phyloP scores from a whole-genome alignment of 1,139 yeast species.

The Nakaseomyces sp. region DNA sequence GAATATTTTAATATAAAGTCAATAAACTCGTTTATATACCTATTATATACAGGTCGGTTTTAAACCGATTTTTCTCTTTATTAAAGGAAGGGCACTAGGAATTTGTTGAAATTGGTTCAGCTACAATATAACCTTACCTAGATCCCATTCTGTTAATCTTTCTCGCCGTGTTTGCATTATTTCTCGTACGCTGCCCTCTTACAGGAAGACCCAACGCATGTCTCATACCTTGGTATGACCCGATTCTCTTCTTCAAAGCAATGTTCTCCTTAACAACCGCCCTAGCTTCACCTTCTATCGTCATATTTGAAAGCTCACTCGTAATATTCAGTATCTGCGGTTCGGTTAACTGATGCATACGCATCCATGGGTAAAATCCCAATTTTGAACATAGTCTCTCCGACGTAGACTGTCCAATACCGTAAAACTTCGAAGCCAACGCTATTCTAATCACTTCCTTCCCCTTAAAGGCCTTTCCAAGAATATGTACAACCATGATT shows the following conservation, averaged over 20 bases:
- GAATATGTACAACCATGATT: conserved; percentile 62
- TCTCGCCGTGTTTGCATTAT: conserved; percentile 83
- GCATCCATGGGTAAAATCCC: conserved; percentile 86
- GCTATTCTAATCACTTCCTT: conserved; percentile 48
- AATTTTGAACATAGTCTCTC: conserved; percentile 73
- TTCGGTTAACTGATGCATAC: conserved; percentile 87
- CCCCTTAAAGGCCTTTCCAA: conserved; percentile 64
- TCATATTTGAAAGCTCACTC: conserved; percentile 74
- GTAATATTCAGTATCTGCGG: conserved; percentile 79
- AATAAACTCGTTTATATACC: no score
- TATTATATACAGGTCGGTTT: not conserved
- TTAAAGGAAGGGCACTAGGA: no score
- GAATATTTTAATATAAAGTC: no score
- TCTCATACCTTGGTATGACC: conserved; percentile 82
- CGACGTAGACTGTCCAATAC: conserved; percentile 73
- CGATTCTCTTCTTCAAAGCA: conserved; percentile 68
- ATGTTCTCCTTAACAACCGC: conserved; percentile 75
- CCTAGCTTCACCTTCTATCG: conserved; percentile 78
- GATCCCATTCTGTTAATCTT: conserved; percentile 74
- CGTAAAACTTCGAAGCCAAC: conserved; percentile 72
- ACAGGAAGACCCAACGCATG: conserved; percentile 87
- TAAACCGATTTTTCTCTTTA: not conserved
- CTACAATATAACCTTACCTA: conserved; percentile 33
- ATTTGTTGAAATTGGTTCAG: conserved; percentile 5
- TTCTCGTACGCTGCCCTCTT: conserved; percentile 87